phyloP scores from a whole-genome alignment of 768 basidiomycete genomes.

The Suillus paluster region DNA sequence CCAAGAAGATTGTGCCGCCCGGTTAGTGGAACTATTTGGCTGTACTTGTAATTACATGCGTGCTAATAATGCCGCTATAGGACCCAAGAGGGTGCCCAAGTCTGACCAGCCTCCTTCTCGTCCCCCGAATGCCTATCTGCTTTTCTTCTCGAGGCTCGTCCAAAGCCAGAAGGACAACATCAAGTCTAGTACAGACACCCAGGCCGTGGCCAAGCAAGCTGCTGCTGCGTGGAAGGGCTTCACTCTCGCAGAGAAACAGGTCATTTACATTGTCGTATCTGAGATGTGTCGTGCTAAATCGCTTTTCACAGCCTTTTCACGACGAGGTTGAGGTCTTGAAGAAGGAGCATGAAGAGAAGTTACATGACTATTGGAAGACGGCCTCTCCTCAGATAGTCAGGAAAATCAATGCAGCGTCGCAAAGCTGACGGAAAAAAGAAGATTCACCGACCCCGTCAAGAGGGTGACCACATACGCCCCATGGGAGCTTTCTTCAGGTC shows the following conservation, averaged over 20 bases:
- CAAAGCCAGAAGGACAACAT: conserved; percentile 5
- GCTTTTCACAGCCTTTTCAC: conserved; percentile 28
- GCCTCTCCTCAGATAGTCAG: conserved; percentile 23
- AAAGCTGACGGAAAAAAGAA: conserved; percentile 26
- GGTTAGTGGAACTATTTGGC: conserved; percentile 19
- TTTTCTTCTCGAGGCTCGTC: conserved; percentile 27
- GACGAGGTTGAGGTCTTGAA: conserved; percentile 24
- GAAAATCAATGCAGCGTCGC: conserved; percentile 39
- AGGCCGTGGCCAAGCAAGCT: conserved; percentile 23
- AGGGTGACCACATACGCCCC: conserved; percentile 4
- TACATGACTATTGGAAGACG: conserved; percentile 33
- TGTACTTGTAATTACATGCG: not conserved
- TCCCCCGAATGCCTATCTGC: conserved; percentile 27
- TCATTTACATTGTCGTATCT: conserved; percentile 10
- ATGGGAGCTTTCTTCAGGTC: conserved; percentile 30
- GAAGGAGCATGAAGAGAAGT: conserved; percentile 22
- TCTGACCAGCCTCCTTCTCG: conserved; percentile 31
- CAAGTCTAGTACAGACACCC: not conserved
- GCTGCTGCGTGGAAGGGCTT: conserved; percentile 35
- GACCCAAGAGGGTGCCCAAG: conserved; percentile 19
- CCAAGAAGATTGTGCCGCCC: conserved; percentile 14
- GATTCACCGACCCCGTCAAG: conserved; percentile 12
- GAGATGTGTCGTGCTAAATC: not conserved
- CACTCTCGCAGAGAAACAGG: conserved; percentile 41
- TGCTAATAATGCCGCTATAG: not conserved